Conservation (phyloP, 345 rosid genomes). For the Ceriops tagal region DNA sequence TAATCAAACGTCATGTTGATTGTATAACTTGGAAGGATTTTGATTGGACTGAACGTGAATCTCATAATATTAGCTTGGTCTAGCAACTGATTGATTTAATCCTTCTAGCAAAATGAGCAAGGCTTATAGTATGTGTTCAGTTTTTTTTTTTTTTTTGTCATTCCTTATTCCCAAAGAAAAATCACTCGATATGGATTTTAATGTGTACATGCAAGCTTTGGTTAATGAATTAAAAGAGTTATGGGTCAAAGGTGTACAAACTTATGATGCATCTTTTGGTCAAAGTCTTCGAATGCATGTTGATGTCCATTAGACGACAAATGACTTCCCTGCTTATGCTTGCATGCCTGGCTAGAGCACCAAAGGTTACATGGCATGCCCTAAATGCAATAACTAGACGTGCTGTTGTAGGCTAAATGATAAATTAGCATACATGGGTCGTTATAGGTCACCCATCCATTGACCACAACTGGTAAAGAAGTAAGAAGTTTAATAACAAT, state of each 20-base stretch:
- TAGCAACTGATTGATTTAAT: conserved; percentile 6
- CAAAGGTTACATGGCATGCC: neutral
- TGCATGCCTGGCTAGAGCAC: neutral
- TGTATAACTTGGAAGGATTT: neutral
- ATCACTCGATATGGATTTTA: no score
- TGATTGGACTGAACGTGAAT: neutral
- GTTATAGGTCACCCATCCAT: no score
- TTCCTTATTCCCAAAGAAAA: no score
- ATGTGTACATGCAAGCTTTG: no score
- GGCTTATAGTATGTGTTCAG: conserved; percentile 8
- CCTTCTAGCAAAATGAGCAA: conserved; percentile 9
- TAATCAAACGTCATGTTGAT: neutral
- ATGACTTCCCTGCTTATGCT: neutral
- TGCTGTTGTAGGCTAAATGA: neutral
- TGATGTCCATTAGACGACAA: neutral
- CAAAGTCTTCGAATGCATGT: neutral
- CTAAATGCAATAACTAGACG: neutral
- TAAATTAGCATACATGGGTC: neutral
- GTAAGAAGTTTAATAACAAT: no score
- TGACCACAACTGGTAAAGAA: no score
- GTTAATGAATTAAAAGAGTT: no score
- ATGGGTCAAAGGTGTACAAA: neutral
- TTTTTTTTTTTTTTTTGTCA: neutral
- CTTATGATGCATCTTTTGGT: neutral
- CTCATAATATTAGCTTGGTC: neutral